A percentile compares a stretch with the other conserved stretches of the same genome.
Conservation (phyloP, 345 rosid species). For the Angophora floribunda region DNA sequence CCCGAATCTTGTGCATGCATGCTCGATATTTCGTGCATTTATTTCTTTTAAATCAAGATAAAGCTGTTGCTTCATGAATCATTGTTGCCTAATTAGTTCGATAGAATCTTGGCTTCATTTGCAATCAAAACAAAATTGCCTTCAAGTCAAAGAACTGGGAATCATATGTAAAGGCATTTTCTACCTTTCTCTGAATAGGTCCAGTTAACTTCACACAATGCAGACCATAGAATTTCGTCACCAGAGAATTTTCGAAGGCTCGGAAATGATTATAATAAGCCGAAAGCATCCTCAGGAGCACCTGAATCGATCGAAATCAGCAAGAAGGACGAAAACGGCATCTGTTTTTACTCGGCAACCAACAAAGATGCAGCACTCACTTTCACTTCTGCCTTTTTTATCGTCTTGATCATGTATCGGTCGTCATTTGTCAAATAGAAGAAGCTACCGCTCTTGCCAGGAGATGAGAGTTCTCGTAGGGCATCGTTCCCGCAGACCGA, state of each 20-base stretch:
- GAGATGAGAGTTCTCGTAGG: slow-evolving; percentile 89
- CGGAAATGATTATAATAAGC: slow-evolving; percentile 84
- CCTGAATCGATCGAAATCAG: slow-evolving; percentile 23
- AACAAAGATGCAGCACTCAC: slow-evolving; percentile 20
- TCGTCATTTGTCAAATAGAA: slow-evolving; percentile 89
- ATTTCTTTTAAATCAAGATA: neutral
- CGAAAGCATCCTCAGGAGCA: slow-evolving; percentile 87
- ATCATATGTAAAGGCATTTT: neutral
- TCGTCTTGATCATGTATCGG: slow-evolving; percentile 92
- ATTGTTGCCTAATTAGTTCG: neutral
- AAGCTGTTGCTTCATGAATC: neutral
- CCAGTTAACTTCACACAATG: slow-evolving; percentile 87
- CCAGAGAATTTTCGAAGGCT: slow-evolving; percentile 72
- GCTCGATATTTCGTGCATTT: neutral
- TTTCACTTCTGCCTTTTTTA: slow-evolving; percentile 85
- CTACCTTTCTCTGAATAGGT: slow-evolving; percentile 76
- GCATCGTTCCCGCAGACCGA: slow-evolving; percentile 93
- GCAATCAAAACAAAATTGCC: neutral
- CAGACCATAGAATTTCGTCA: slow-evolving; percentile 73
- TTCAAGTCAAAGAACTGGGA: neutral
- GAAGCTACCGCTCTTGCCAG: slow-evolving; percentile 98
- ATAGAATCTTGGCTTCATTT: neutral
- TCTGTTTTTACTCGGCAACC: neutral
- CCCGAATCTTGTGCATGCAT: neutral
- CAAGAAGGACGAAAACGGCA: neutral